phyloP scores from a whole-genome alignment of 371 early-diverging fungal genomes.

The Mucor saturninus region DNA sequence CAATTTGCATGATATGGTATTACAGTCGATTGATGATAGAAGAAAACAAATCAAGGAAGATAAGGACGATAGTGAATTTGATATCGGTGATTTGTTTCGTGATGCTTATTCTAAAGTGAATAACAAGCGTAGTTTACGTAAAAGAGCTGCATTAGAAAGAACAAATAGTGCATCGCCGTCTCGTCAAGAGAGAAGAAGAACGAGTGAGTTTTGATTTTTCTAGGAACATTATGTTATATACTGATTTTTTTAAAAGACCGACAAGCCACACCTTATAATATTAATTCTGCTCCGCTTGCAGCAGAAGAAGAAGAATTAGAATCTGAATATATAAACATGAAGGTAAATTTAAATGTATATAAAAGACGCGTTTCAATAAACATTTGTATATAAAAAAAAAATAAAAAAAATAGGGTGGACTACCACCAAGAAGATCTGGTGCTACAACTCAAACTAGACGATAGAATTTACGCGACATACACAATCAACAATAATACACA shows the following conservation, averaged over 20 bases:
- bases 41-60: constrained; percentile 27
- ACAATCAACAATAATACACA: background rate
- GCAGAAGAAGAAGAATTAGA: constrained; percentile 36
- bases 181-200: constrained; percentile 29
- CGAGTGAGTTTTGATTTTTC: constrained; percentile 12
- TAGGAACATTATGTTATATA: too few species aligned
- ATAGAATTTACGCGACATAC: constrained; percentile 8
- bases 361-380: background rate
- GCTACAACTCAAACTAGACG: constrained; percentile 14
- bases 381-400: background rate
- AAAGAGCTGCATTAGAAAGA: constrained; percentile 13
- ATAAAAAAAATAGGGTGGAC: constrained; percentile 15
- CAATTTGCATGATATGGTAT: constrained; percentile 26
- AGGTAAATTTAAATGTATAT: constrained; percentile 13
- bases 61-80: constrained; percentile 14
- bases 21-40: constrained; percentile 30
- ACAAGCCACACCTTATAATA: constrained; percentile 25
- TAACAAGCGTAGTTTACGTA: constrained; percentile 19
- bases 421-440: constrained; percentile 17
- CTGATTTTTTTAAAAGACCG: constrained; percentile 13
- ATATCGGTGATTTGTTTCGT: constrained; percentile 24
- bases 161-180: constrained; percentile 24
- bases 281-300: constrained; percentile 24
- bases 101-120: constrained; percentile 25
- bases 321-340: constrained; percentile 30